Evolutionary conservation across 257 asterid species (phyloP).

Genomic region (Solanum neorickii): DNA sequence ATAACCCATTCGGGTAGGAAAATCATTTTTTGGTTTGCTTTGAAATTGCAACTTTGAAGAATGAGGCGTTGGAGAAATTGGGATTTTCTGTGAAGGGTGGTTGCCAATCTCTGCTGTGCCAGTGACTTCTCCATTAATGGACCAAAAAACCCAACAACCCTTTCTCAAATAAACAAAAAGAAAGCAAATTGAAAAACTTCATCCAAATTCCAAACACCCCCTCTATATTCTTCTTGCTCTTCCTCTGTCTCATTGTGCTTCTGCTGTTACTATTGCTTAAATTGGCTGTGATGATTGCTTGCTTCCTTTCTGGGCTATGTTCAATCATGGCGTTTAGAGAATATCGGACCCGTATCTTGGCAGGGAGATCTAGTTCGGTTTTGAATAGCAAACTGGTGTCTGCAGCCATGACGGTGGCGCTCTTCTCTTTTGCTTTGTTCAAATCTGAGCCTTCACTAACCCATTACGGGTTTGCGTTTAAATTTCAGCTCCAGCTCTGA

Average conservation of each 20-base stretch:
- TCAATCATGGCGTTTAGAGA: background rate
- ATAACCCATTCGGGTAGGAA: background rate
- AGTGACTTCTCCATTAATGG: background rate
- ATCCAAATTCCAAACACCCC: background rate
- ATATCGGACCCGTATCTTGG: background rate
- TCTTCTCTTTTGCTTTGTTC: background rate
- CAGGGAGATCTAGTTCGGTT: background rate
- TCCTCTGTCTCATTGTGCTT: background rate
- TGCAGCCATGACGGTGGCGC: constrained; percentile 11
- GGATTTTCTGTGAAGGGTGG: background rate
- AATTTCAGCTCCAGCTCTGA: background rate
- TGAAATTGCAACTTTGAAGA: background rate
- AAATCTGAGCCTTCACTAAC: background rate
- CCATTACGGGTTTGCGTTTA: background rate
- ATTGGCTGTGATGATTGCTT: background rate
- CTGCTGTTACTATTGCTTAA: background rate
- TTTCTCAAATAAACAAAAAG: background rate
- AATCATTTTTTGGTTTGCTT: background rate
- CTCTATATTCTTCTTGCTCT: background rate
- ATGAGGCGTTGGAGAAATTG: background rate
- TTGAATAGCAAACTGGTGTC: background rate
- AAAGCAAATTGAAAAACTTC: background rate
- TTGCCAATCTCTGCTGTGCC: background rate
- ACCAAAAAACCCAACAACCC: background rate
- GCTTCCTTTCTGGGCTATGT: background rate